Base-by-base conservation (phyloP, 1,284 basidiomycete species). In the Moesziomyces parantarcticus region DNA sequence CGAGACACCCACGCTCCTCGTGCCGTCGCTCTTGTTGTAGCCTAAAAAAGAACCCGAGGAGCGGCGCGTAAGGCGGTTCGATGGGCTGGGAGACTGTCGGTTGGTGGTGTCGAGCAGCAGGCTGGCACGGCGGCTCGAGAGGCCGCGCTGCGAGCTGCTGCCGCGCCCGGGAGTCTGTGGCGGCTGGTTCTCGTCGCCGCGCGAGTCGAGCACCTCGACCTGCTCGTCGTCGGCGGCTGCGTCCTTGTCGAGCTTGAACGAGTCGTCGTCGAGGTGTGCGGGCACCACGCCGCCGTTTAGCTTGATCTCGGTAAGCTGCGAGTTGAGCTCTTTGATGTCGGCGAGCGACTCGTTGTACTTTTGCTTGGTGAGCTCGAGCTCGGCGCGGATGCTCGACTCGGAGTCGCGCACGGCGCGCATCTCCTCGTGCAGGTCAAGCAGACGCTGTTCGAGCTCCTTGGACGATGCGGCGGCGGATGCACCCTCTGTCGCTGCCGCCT, bases 341-440 rank as follows among this genome's bases (percentile, higher is more conserved):
- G 88, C 88, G 26, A 96, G 87, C n/a, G 94, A 91, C 73, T 95
- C 91, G 39, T 90, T 90, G 82, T 96, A 96, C 83, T 93, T 94
- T 42, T 86, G 85, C 5, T 91, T 90, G 39, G 95, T 88, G 2
- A 88, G 86, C 10, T 92, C 90, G 26, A 95, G 87, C 79, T 94
- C 92, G 3, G 89, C 87, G 11, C 65, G 71, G 46, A 65, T 54
- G 62, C 70, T 58, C 3, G 60, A 57, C 39, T 77, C 72, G 8
- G 75, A 60, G 48, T 70, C 72, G 22, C 69, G 58, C 20, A 74
- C 69, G 7, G 68, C 70, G 25, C 76, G 70, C 52, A 75, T 63
- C 43, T 75, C 90, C 50, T 86, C 84, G 84, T 96, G 92, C 20
- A 97, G 86, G 13, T 46, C 39, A 1, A 25, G n/a, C 9, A 72